A percentile compares a stretch with the other conserved stretches of the same genome.
Evolutionary conservation across 129 eudicot species (phyloP).

Genomic region (carrot (Daucus carota)): DNA sequence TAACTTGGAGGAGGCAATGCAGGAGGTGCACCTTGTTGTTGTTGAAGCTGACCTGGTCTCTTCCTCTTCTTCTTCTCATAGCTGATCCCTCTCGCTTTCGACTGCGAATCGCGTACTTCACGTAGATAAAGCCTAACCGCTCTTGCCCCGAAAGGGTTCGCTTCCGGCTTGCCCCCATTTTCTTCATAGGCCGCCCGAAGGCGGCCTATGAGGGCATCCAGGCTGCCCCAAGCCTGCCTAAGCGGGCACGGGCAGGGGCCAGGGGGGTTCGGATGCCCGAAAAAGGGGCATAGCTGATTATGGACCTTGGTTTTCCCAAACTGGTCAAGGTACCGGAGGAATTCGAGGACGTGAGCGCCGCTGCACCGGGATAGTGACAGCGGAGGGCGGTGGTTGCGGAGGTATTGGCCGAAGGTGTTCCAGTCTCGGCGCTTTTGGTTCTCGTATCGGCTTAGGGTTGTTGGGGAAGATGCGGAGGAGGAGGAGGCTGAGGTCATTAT

Average conservation of each 20-base stretch:
- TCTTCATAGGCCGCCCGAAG: slow-evolving; percentile 82
- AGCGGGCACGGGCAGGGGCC: slow-evolving; percentile 89
- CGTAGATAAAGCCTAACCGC: slow-evolving; percentile 78
- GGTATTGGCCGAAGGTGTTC: slow-evolving; percentile 91
- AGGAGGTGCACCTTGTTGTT: slow-evolving; percentile 3
- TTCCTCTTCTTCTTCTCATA: slow-evolving; percentile 84
- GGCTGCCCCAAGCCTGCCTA: slow-evolving; percentile 86
- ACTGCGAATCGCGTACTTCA: slow-evolving; percentile 76
- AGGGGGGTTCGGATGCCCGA: slow-evolving; percentile 72
- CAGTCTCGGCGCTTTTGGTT: slow-evolving; percentile 90
- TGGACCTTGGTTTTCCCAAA: slow-evolving; percentile 81
- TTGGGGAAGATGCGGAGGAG: slow-evolving; percentile 31
- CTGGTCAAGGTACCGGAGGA: slow-evolving; percentile 71
- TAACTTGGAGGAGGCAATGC: slow-evolving; percentile 40
- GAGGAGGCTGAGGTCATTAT: slow-evolving; percentile 25
- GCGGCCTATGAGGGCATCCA: slow-evolving; percentile 78
- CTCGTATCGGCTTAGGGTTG: slow-evolving; percentile 85
- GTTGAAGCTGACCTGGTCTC: slow-evolving; percentile 38
- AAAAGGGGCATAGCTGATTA: slow-evolving; percentile 71
- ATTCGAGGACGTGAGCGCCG: slow-evolving; percentile 82
- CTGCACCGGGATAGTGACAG: slow-evolving; percentile 63
- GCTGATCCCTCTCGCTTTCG: slow-evolving; percentile 77
- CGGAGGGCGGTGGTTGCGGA: slow-evolving; percentile 87
- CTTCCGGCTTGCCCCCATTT: slow-evolving; percentile 71
- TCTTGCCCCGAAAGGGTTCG: slow-evolving; percentile 80